These are phyloP conservation scores for Fonsecaea erecta DNA, from an alignment of 2,329 filamentous ascomycete species.

Conservation along the genomic window DNA sequence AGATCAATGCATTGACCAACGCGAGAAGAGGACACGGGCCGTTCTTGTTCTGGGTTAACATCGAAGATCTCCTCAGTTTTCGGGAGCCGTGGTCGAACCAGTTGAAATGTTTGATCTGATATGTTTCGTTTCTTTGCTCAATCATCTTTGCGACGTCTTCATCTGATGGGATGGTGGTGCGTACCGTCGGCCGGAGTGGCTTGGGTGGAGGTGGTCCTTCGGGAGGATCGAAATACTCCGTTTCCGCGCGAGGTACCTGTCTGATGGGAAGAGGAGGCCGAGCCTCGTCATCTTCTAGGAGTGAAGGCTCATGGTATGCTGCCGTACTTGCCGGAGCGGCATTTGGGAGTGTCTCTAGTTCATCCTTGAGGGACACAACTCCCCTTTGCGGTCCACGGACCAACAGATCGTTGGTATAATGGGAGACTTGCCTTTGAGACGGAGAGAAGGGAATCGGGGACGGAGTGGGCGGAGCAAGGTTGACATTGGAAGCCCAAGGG, in stretches of 20 bases:
- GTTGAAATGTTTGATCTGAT: constrained; percentile 87
- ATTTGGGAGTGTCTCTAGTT: constrained; percentile 29
- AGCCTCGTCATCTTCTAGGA: constrained; percentile 34
- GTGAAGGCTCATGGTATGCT: constrained; percentile 26
- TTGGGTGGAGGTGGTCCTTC: constrained; percentile 30
- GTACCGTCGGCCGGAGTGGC: constrained; percentile 26
- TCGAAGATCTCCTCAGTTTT: constrained; percentile 77
- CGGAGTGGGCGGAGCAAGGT: constrained; percentile 19
- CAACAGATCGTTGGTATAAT: constrained; percentile 31
- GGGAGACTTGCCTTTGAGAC: constrained; percentile 31
- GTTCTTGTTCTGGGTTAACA: constrained; percentile 90
- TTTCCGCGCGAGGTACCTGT: constrained; percentile 17
- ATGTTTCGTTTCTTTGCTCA: constrained; percentile 71
- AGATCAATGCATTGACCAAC: constrained; percentile 85
- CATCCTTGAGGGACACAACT: constrained; percentile 25
- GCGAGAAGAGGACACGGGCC: constrained; percentile 92
- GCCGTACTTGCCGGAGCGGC: constrained; percentile 2
- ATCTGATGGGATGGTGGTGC: constrained; percentile 34
- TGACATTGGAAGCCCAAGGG: constrained; percentile 32
- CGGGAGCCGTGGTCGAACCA: constrained; percentile 73
- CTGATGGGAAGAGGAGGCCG: constrained; percentile 27
- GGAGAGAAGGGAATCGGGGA: constrained; percentile 32
- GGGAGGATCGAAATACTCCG: constrained; percentile 27
- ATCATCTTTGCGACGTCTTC: constrained; percentile 44
- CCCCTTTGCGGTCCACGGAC: constrained; percentile 32